Conservation (phyloP, 2,329 filamentous ascomycete species). For the Diaporthe eres region DNA sequence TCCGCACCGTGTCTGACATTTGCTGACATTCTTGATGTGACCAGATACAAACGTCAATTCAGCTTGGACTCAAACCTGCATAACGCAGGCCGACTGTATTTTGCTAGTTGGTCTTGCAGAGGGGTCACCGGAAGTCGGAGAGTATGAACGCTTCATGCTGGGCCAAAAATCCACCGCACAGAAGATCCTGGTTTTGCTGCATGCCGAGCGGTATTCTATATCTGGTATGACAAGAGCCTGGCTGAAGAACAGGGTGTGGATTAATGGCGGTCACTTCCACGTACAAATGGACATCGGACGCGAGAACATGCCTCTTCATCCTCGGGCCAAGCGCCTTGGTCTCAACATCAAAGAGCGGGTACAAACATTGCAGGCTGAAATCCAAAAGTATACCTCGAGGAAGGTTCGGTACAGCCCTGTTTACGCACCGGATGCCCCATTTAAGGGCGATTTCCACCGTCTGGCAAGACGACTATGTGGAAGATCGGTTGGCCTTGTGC, state of each 20-base stretch:
- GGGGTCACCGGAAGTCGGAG: slow-evolving; percentile 89
- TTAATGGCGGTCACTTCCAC: slow-evolving; percentile 97
- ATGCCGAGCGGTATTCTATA: slow-evolving; percentile 88
- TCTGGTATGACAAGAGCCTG: slow-evolving; percentile 90
- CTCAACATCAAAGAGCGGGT: slow-evolving; percentile 92
- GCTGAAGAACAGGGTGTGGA: slow-evolving; percentile 95
- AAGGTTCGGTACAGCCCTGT: slow-evolving; percentile 89
- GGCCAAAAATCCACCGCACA: slow-evolving; percentile 97
- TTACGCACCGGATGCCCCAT: slow-evolving; percentile 91
- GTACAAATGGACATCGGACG: slow-evolving; percentile 93
- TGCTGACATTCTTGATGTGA: slow-evolving; percentile 38
- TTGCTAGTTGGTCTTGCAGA: slow-evolving; percentile 93
- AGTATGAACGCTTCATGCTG: slow-evolving; percentile 95
- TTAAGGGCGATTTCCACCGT: slow-evolving; percentile 97
- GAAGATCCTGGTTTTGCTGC: slow-evolving; percentile 91
- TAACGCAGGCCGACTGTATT: slow-evolving; percentile 96
- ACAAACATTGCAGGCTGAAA: slow-evolving; percentile 94
- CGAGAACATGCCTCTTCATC: slow-evolving; percentile 81
- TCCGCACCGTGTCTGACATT: slow-evolving; percentile 1
- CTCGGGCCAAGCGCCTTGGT: slow-evolving; percentile 82
- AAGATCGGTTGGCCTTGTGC: slow-evolving; percentile 92
- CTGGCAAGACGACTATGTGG: slow-evolving; percentile 91
- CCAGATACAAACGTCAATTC: slow-evolving; percentile 95
- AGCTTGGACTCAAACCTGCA: slow-evolving; percentile 98
- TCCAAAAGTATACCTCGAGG: slow-evolving; percentile 97